A percentile compares a stretch with the other conserved stretches of the same genome.
phyloP scores from a whole-genome alignment of 768 basidiomycete species.

The Trametes coccinea region DNA sequence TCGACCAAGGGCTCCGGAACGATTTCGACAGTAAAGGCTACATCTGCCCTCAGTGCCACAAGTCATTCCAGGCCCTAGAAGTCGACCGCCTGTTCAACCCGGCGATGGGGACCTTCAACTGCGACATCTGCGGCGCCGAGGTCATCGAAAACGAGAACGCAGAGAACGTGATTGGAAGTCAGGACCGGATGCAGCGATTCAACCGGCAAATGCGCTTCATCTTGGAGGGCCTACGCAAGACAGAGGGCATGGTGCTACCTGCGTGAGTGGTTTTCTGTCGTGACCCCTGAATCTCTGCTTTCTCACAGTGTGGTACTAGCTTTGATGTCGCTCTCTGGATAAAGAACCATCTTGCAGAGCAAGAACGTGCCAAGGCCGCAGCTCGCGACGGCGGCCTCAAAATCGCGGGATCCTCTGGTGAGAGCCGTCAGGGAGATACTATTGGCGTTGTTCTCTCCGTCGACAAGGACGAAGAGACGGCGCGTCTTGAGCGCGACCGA shows the following conservation, averaged over 20 bases:
- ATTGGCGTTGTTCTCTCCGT: conserved; percentile 85
- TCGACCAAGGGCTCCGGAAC: conserved; percentile 88
- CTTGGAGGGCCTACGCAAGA: conserved; percentile 83
- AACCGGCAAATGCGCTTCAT: conserved; percentile 89
- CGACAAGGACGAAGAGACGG: conserved; percentile 83
- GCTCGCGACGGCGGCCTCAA: conserved; percentile 60
- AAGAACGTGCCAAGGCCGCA: conserved; percentile 48
- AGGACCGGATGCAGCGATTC: conserved; percentile 95
- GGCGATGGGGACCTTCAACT: conserved; percentile 62
- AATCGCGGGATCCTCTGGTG: conserved; percentile 67
- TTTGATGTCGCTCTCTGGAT: conserved; percentile 86
- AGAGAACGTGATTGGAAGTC: conserved; percentile 79
- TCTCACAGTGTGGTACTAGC: conserved; percentile 38
- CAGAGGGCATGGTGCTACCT: conserved; percentile 84
- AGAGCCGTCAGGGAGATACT: conserved; percentile 65
- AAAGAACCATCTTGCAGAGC: conserved; percentile 65
- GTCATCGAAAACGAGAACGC: conserved; percentile 91
- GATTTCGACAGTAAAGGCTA: conserved; percentile 98
- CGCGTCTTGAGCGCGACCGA: conserved; percentile 70
- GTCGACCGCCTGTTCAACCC: conserved; percentile 83
- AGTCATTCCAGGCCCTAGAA: conserved; percentile 83
- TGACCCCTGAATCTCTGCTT: neutral
- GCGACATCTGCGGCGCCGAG: conserved; percentile 86
- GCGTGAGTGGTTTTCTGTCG: conserved; percentile 50
- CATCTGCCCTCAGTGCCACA: conserved; percentile 86